Evolutionary conservation across 495 filamentous ascomycete species (phyloP).

Genomic region (Aspergillus avenaceus): DNA sequence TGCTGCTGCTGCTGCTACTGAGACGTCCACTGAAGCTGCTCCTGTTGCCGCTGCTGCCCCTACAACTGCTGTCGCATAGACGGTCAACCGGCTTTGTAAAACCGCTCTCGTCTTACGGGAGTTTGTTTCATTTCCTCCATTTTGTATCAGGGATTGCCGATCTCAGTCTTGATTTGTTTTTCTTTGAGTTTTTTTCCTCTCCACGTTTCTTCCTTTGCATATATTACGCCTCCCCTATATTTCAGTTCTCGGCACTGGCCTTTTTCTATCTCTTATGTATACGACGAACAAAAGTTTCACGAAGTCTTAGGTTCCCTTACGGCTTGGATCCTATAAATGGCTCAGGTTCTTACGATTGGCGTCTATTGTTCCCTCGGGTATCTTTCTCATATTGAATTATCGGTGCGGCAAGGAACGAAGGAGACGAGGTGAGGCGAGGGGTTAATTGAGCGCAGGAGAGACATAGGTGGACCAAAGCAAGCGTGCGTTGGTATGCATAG

Average conservation of each 20-base stretch:
- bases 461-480: conserved; percentile 21
- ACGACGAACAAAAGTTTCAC: conserved; percentile 43
- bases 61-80: conserved; percentile 55
- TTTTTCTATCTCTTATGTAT: conserved; percentile 37
- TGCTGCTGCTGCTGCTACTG: conserved; percentile 24
- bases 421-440: conserved; percentile 24
- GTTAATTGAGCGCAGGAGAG: conserved; percentile 20
- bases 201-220: conserved; percentile 39
- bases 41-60: conserved; percentile 44
- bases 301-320: conserved; percentile 29
- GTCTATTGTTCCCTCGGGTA: conserved; percentile 40
- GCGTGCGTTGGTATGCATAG: conserved; percentile 20
- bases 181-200: conserved; percentile 13
- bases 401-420: conserved; percentile 24
- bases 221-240: conserved; percentile 31
- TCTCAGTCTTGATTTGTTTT: conserved; percentile 21
- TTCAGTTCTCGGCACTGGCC: conserved; percentile 21
- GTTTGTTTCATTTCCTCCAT: conserved; percentile 22
- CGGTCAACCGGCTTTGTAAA: conserved; percentile 13
- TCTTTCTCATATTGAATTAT: conserved; percentile 24
- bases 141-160: conserved; percentile 34
- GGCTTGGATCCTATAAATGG: conserved; percentile 28
- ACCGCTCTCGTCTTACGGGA: conserved; percentile 18
- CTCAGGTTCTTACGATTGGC: conserved; percentile 43
- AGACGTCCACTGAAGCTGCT: conserved; percentile 31